A percentile compares a stretch with the other conserved stretches of the same genome.
phyloP scores from a whole-genome alignment of 495 filamentous ascomycete genomes.

The Chaetomium cochliodes region DNA sequence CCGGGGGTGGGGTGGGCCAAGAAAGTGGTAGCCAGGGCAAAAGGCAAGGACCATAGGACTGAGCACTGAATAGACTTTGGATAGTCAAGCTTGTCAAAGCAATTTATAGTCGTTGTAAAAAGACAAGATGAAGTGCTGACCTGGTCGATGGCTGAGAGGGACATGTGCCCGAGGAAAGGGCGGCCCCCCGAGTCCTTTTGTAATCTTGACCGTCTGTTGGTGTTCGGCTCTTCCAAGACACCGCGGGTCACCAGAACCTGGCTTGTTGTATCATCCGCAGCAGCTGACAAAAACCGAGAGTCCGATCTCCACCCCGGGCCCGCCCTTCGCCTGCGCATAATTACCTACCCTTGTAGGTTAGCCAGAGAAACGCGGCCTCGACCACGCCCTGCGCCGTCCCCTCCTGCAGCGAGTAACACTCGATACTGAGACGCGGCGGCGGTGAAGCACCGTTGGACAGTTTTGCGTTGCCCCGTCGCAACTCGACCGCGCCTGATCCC shows the following conservation, averaged over 20 bases:
- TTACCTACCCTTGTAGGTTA: conserved; percentile 21
- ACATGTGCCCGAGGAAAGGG: conserved; percentile 19
- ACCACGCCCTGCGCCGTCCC: conserved; percentile 23
- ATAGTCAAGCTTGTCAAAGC: background rate
- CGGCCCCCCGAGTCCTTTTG: conserved; percentile 29
- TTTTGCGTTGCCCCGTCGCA: conserved; percentile 3
- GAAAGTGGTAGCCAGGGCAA: conserved; percentile 3
- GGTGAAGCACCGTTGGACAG: conserved; percentile 17
- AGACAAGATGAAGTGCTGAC: conserved; percentile 2
- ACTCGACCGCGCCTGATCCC: conserved; percentile 13
- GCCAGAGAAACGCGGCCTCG: conserved; percentile 17
- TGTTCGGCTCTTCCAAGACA: conserved; percentile 33
- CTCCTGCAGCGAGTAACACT: conserved; percentile 14
- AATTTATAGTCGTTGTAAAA: background rate
- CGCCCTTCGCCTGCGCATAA: conserved; percentile 12
- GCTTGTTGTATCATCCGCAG: conserved; percentile 35
- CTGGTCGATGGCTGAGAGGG: conserved; percentile 17
- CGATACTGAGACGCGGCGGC: conserved; percentile 20
- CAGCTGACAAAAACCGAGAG: conserved; percentile 37
- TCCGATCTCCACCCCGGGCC: conserved; percentile 23
- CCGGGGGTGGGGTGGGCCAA: conserved; percentile 25
- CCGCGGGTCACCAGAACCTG: conserved; percentile 33
- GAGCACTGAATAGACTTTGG: background rate
- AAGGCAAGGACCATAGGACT: conserved; percentile 12
- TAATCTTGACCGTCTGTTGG: conserved; percentile 33